phyloP scores from a whole-genome alignment of 768 basidiomycete species.

The Agrocybe praecox region DNA sequence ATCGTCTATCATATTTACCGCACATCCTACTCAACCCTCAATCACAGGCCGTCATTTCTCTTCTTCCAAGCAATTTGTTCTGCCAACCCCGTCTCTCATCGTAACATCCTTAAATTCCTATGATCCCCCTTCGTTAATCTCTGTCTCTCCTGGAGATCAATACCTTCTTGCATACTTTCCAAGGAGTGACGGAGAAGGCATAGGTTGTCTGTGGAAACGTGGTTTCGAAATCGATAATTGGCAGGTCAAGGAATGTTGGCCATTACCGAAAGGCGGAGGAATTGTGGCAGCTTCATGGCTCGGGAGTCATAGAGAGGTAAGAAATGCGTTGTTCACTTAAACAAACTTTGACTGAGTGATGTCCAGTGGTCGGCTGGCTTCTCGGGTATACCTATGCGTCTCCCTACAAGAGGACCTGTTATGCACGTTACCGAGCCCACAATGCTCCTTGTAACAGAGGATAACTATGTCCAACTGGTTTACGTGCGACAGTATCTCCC shows the following conservation, averaged over 20 bases:
- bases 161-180: conserved; percentile 82
- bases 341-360: not conserved
- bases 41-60: conserved; percentile 69
- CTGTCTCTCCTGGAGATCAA: conserved; percentile 56
- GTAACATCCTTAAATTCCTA: conserved; percentile 48
- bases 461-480: conserved; percentile 56
- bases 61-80: conserved; percentile 63
- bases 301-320: conserved; percentile 59
- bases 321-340: conserved; percentile 10
- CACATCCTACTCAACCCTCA: conserved; percentile 63
- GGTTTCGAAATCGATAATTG: conserved; percentile 64
- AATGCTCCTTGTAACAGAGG: conserved; percentile 66
- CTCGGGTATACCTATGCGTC: conserved; percentile 48
- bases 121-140: conserved; percentile 64
- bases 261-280: conserved; percentile 50
- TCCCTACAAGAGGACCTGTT: conserved; percentile 60
- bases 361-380: conserved; percentile 55
- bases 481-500: conserved; percentile 50
- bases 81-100: conserved; percentile 57
- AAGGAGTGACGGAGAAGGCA: conserved; percentile 53
- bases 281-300: conserved; percentile 69
- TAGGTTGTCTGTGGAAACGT: conserved; percentile 68
- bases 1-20: conserved; percentile 68
- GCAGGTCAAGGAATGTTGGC: conserved; percentile 60
- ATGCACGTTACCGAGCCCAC: conserved; percentile 56